phyloP scores from a whole-genome alignment of 106 monocot genomes.

The Apostasia shenzhenica region DNA sequence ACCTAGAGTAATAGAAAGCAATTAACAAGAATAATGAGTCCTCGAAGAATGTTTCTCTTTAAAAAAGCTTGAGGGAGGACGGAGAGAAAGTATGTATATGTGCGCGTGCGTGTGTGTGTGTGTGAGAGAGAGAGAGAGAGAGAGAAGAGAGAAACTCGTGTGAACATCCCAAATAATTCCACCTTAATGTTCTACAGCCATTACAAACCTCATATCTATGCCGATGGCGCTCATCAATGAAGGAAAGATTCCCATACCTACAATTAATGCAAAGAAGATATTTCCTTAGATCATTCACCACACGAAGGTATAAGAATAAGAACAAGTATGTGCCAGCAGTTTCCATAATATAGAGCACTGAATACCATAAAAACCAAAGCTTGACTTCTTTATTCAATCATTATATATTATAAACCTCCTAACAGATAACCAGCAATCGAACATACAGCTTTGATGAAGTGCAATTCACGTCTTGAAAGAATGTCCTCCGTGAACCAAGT shows the following conservation, averaged over 20 bases:
- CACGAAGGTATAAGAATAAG: not conserved
- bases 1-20: conserved; percentile 24
- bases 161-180: too few relatives aligned
- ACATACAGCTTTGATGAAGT: conserved; percentile 61
- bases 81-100: too few relatives aligned
- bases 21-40: not conserved
- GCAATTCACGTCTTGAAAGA: conserved; percentile 32
- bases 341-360: too few relatives aligned
- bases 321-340: not conserved
- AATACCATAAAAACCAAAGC: too few relatives aligned
- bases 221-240: conserved; percentile 72
- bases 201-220: conserved; percentile 73
- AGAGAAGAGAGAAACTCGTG: too few relatives aligned
- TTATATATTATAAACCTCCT: too few relatives aligned
- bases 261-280: not conserved
- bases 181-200: too few relatives aligned
- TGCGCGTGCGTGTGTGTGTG: too few relatives aligned
- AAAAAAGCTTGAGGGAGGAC: not conserved
- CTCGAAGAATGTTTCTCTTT: not conserved
- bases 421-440: not conserved
- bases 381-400: too few relatives aligned
- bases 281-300: too few relatives aligned
- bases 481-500: conserved; percentile 71
- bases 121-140: too few relatives aligned
- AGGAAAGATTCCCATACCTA: conserved; percentile 53